These are phyloP conservation scores for Dendrostoma leiphaemia DNA, from an alignment of 2,329 filamentous ascomycete species.

Conservation along the genomic window DNA sequence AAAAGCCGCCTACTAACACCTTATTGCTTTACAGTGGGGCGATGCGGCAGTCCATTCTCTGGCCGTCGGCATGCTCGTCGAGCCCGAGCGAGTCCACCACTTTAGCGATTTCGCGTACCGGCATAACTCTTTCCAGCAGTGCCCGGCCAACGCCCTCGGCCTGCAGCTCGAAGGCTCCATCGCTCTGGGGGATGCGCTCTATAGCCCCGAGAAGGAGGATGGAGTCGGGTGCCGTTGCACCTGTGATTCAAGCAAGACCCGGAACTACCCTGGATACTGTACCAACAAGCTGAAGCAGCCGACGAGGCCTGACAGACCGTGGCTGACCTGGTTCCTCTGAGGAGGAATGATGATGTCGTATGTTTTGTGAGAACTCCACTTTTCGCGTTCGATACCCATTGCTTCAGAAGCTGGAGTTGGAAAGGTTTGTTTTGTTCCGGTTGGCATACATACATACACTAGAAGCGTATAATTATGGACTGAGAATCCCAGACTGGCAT, in stretches of 20 bases:
- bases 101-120: conserved; percentile 43
- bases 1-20: not conserved
- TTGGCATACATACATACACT: too few species aligned
- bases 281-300: conserved; percentile 37
- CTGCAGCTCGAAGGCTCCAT: conserved; percentile 33
- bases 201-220: conserved; percentile 23
- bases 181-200: conserved; percentile 25
- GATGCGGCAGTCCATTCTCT: conserved; percentile 44
- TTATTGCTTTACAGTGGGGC: conserved; percentile 34
- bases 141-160: conserved; percentile 35
- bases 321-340: conserved; percentile 32
- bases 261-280: conserved; percentile 34
- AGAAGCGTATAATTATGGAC: too few species aligned
- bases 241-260: conserved; percentile 32
- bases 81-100: conserved; percentile 39
- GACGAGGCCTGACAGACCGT: conserved; percentile 27
- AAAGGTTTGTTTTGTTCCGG: not conserved
- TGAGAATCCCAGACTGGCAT: too few species aligned
- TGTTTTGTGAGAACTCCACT: too few species aligned
- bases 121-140: conserved; percentile 33
- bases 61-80: conserved; percentile 39
- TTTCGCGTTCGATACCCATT: not conserved
- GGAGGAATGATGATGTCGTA: too few species aligned
- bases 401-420: too few species aligned
- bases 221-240: conserved; percentile 41